phyloP scores from a whole-genome alignment of 2,329 filamentous ascomycete species.

The Lachnellula cervina region DNA sequence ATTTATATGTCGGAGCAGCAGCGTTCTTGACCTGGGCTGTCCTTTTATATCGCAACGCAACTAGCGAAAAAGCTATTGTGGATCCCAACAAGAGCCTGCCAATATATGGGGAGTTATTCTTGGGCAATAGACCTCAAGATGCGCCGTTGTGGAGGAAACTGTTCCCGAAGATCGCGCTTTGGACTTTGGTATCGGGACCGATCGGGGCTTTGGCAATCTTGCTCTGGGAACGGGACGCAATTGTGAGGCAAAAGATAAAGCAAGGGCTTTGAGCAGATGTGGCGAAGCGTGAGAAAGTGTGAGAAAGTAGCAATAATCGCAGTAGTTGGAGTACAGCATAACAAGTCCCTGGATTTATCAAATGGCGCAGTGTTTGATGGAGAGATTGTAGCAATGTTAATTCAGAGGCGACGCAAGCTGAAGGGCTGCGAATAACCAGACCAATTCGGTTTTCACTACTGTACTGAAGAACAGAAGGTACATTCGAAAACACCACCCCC shows the following conservation, averaged over 20 bases:
- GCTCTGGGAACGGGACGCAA: constrained; percentile 46
- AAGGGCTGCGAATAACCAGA: too few relatives aligned
- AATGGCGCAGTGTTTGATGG: too few relatives aligned
- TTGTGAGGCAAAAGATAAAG: constrained; percentile 26
- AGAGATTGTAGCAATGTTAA: too few relatives aligned
- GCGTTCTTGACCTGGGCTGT: constrained; percentile 41
- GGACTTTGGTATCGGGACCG: constrained; percentile 38
- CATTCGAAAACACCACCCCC: too few relatives aligned
- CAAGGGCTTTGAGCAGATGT: constrained; percentile 16
- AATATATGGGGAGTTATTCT: constrained; percentile 13
- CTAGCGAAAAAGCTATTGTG: constrained; percentile 15
- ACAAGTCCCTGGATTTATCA: too few relatives aligned
- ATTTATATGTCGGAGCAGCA: constrained; percentile 39
- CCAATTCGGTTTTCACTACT: too few relatives aligned
- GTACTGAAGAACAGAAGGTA: too few relatives aligned
- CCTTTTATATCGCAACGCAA: constrained; percentile 31
- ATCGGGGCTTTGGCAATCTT: constrained; percentile 40
- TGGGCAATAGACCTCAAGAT: constrained; percentile 21
- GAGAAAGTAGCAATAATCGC: background rate
- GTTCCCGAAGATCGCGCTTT: constrained; percentile 32
- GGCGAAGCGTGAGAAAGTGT: background rate
- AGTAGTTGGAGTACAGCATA: too few relatives aligned
- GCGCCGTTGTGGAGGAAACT: constrained; percentile 19
- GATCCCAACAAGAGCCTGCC: constrained; percentile 15
- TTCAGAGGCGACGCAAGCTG: too few relatives aligned